A percentile compares a stretch with the other conserved stretches of the same genome.
Conservation (phyloP, 1,284 basidiomycete species). For the Omphalotus olearius region DNA sequence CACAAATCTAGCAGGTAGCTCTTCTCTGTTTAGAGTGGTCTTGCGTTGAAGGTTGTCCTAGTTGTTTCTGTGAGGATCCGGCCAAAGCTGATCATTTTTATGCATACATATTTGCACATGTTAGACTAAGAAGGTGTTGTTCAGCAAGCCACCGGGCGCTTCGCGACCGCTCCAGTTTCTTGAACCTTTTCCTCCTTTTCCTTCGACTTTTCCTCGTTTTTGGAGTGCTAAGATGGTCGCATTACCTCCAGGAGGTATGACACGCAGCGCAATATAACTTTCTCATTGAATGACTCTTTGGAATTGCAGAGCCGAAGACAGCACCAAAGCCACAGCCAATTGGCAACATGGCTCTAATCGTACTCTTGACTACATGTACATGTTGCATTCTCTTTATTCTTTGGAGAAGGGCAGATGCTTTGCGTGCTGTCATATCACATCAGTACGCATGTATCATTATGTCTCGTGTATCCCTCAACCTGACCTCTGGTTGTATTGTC, state of each 20-base stretch:
- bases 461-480: not conserved
- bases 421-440: constrained; percentile 61
- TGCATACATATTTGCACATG: too few species aligned
- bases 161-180: too few species aligned
- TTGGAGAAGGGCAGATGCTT: constrained; percentile 56
- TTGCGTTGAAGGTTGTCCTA: too few species aligned
- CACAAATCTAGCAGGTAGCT: too few species aligned
- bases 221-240: not conserved
- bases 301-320: constrained; percentile 49
- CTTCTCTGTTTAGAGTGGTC: too few species aligned
- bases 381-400: constrained; percentile 59
- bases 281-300: not conserved
- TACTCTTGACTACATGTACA: constrained; percentile 58
- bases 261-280: not conserved
- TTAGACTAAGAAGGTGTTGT: too few species aligned
- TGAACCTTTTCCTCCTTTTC: too few species aligned
- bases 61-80: too few species aligned
- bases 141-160: too few species aligned
- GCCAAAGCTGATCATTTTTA: too few species aligned
- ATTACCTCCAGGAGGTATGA: constrained; percentile 11
- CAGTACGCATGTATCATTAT: constrained; percentile 39
- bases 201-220: too few species aligned
- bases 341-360: constrained; percentile 47
- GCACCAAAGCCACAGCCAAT: constrained; percentile 65
- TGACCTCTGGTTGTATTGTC: not conserved